Base-by-base conservation (phyloP, 78 protist genomes). In the Isochrysis galbana region DNA sequence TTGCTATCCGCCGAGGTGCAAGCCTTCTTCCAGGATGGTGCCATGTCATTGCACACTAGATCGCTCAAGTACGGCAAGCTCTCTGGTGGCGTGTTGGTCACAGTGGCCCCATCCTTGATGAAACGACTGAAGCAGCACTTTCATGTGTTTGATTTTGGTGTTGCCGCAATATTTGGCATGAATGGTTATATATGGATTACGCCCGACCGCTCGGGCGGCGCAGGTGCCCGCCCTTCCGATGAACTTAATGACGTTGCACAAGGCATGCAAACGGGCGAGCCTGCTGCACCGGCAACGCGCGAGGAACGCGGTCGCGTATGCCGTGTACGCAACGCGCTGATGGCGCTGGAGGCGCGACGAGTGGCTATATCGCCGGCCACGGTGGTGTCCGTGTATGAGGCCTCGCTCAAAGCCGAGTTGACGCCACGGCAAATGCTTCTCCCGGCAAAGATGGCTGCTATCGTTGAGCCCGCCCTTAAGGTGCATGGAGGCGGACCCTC, bases 21-120 rank as follows among this genome's bases (percentile, higher is more conserved):
- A 11, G 61, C 72, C 80, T 54, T 47, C 34, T 54, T 54, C 32
- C 82, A 72, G 19, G 94, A 92, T 69, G 94, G 94, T 1, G 48
- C 94, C 29, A 61, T 86, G 72, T n/a, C 83, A 19, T 1, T 92
- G 29, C 94, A 92, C 90, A 92, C 94, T 11, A 78, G 94, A 38
- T 72, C 69, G 42, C 89, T 45, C 89, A 82, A 67, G 87, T 92
- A 92, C 46, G 94, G 94, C 23, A 92, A 92, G 91, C 87, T 92
- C 26, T 0, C 5, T 23, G 44, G 48, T 29, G 82, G 82, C 70
- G 2, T 0, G 26, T 55, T 38, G 21, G 90, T 74, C 47, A 2
- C 3, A 2, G 87, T 91, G 34, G 0, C 69, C 44, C n/a, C 44
- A 2, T 2, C 61, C 7, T 74, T 91, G 21, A n/a, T 91, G 90